Evolutionary conservation across 805 yeast species (phyloP).

Genomic region (Scheffersomyces stipitis): DNA sequence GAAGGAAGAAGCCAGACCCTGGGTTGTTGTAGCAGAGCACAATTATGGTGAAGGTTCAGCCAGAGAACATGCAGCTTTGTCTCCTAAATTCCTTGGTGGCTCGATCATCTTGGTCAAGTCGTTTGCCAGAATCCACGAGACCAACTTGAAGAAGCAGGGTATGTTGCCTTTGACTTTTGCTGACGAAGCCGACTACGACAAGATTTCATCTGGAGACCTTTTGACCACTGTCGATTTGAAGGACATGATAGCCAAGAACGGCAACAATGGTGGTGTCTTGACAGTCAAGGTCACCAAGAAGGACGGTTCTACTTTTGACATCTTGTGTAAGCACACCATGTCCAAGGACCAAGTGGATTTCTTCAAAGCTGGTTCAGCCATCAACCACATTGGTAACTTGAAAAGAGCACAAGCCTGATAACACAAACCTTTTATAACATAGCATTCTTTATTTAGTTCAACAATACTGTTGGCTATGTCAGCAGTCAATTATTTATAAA

Average conservation of each 20-base stretch:
- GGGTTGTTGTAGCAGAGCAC: constrained; percentile 98
- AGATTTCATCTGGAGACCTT: constrained; percentile 71
- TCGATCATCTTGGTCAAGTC: constrained; percentile 85
- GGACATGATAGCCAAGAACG: constrained; percentile 77
- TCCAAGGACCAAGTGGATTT: constrained; percentile 93
- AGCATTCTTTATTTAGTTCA: too few relatives aligned
- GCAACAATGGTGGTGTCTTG: constrained; percentile 84
- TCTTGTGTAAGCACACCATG: constrained; percentile 91
- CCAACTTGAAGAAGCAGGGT: constrained; percentile 97
- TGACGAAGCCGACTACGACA: constrained; percentile 85
- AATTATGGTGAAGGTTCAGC: constrained; percentile 99
- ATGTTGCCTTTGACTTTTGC: constrained; percentile 93
- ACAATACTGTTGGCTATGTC: too few relatives aligned
- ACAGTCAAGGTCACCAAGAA: constrained; percentile 70
- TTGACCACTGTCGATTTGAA: constrained; percentile 70
- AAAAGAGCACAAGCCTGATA: constrained; percentile 19
- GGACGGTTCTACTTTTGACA: constrained; percentile 66
- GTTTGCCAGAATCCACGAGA: constrained; percentile 97
- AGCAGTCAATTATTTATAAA: too few relatives aligned
- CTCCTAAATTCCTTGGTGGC: constrained; percentile 95
- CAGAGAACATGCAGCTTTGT: constrained; percentile 98
- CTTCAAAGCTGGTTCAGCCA: constrained; percentile 97
- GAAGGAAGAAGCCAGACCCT: constrained; percentile 80
- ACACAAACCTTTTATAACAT: too few relatives aligned
- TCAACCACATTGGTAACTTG: constrained; percentile 79